Conservation (phyloP, 2,329 filamentous ascomycete species). For the Calonectria hongkongensis region DNA sequence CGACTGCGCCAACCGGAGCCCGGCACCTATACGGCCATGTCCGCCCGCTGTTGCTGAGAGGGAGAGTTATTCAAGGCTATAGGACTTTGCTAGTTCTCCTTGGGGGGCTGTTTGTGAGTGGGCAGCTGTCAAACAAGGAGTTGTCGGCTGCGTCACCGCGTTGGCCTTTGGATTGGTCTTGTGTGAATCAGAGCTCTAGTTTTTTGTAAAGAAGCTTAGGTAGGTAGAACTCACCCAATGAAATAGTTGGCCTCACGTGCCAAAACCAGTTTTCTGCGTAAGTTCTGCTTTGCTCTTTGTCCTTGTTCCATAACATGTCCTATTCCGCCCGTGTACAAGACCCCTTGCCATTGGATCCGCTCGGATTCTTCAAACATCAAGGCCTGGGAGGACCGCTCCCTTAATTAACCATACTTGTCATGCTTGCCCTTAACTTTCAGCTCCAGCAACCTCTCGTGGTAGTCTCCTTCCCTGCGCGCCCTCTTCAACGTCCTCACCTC, state of each 20-base stretch:
- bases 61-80: constrained; percentile 18
- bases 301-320: neutral
- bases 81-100: constrained; percentile 19
- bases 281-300: neutral
- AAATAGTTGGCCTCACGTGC: neutral
- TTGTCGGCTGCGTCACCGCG: neutral
- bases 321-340: neutral
- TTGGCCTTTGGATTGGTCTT: neutral
- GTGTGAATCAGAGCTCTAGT: neutral
- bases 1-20: constrained; percentile 22
- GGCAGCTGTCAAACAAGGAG: constrained; percentile 20
- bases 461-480: constrained; percentile 90
- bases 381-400: neutral
- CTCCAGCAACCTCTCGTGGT: constrained; percentile 90
- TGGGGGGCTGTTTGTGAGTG: neutral
- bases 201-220: neutral
- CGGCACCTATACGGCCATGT: constrained; percentile 8
- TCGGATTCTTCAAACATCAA: neutral
- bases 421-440: constrained; percentile 95
- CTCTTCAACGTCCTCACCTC: constrained; percentile 90
- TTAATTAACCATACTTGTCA: constrained; percentile 79
- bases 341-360: neutral
- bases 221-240: constrained; percentile 4
- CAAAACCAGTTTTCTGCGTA: neutral
- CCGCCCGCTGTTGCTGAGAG: constrained; percentile 29